phyloP scores from a whole-genome alignment of 192 early-diverging fungal genomes.

The Coemansia furcata region DNA sequence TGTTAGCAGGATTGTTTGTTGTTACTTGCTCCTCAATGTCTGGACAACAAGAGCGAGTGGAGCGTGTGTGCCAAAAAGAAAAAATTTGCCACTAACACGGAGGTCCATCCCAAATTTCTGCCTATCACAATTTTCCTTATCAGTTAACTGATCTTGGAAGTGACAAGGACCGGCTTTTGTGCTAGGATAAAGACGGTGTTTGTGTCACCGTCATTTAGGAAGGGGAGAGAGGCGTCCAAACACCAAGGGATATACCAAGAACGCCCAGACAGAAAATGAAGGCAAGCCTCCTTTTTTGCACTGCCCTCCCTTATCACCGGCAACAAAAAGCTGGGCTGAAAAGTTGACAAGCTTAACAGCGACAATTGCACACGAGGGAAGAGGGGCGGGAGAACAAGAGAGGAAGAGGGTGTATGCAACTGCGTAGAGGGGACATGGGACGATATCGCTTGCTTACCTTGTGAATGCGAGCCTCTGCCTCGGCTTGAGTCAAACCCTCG shows the following conservation, averaged over 20 bases:
- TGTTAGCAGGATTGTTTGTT: too few species aligned
- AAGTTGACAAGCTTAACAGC: background rate
- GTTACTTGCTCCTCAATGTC: background rate
- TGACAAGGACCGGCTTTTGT: background rate
- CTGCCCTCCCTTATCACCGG: background rate
- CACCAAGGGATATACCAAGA: constrained; percentile 1
- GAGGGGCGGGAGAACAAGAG: background rate
- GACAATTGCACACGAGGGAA: background rate
- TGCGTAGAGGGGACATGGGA: too few species aligned
- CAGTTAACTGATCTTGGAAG: background rate
- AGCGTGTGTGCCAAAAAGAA: background rate
- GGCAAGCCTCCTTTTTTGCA: constrained; percentile 2
- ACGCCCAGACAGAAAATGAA: constrained; percentile 1
- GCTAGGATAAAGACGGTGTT: constrained; percentile 2
- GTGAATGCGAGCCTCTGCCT: constrained; percentile 61
- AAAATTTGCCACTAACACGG: background rate
- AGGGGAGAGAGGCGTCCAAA: background rate
- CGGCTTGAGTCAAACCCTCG: constrained; percentile 61
- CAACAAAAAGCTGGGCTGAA: background rate
- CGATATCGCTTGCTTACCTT: constrained; percentile 40
- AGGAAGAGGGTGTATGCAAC: background rate
- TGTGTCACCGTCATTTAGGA: constrained; percentile 1
- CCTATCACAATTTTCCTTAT: constrained; percentile 4
- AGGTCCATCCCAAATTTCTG: background rate
- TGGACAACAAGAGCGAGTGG: background rate